Conservation (phyloP, 306 rosid species). For the Lathyrus aphaca region DNA sequence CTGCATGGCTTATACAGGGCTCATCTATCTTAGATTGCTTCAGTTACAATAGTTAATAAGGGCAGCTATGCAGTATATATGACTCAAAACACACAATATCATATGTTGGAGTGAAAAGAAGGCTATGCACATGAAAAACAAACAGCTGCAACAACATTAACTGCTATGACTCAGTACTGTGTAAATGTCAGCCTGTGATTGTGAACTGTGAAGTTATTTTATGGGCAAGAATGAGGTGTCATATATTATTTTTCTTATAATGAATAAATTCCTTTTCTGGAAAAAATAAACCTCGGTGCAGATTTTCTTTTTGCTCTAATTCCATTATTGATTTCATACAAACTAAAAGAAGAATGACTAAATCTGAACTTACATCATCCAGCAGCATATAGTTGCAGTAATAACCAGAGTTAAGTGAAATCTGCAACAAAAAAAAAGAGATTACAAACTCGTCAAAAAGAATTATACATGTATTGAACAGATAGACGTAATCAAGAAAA, state of each 20-base stretch:
- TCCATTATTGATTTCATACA: not conserved
- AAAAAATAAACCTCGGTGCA: conserved; percentile 2
- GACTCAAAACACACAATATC: conserved; percentile 1
- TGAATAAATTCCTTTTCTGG: not conserved
- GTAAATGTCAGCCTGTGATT: conserved; percentile 3
- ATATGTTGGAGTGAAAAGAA: not conserved
- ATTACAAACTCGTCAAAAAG: conserved; percentile 34
- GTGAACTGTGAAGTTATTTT: not conserved
- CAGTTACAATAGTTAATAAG: not conserved
- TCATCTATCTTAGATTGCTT: not conserved
- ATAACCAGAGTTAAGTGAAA: conserved; percentile 82
- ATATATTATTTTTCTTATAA: not conserved
- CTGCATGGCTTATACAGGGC: not conserved
- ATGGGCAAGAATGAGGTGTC: not conserved
- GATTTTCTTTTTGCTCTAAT: conserved; percentile 8
- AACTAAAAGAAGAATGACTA: conserved; percentile 24
- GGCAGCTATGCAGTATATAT: not conserved
- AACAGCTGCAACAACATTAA: not conserved
- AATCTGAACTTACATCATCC: conserved; percentile 84
- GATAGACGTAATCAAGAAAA: not conserved
- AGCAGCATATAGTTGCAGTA: conserved; percentile 88
- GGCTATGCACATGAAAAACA: not conserved
- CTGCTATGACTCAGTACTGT: not conserved
- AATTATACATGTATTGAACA: conserved; percentile 20
- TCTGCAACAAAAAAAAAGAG: conserved; percentile 49